phyloP scores from a whole-genome alignment of 345 rosid genomes.

The Syzygium oleosum region DNA sequence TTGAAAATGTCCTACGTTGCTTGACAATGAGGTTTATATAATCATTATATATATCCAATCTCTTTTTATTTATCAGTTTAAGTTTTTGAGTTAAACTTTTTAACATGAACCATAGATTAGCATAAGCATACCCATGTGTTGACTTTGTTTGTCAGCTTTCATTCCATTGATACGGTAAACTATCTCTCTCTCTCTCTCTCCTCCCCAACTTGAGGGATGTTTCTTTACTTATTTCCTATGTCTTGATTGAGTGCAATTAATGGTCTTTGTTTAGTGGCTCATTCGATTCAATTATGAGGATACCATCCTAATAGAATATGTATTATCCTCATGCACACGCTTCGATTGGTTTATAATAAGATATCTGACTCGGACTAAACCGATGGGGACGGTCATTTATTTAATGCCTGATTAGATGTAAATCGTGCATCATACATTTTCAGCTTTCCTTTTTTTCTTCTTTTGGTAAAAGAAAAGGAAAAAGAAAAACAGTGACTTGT shows the following conservation, averaged over 20 bases:
- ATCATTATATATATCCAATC: rapidly evolving
- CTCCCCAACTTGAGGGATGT: background rate
- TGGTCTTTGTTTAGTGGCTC: background rate
- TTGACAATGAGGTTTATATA: background rate
- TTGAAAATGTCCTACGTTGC: rapidly evolving
- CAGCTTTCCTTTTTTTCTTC: background rate
- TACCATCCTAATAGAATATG: background rate
- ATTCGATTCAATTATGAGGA: background rate
- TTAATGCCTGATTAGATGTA: background rate
- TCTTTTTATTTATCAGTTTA: rapidly evolving
- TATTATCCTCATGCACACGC: background rate
- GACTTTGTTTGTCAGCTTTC: background rate
- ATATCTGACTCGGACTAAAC: background rate
- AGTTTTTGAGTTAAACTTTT: rapidly evolving
- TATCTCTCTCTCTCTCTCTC: background rate
- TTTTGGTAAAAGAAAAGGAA: background rate
- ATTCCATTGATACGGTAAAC: background rate
- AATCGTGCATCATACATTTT: background rate
- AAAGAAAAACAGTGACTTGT: background rate
- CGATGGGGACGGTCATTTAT: background rate
- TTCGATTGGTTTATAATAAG: background rate
- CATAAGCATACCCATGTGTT: background rate
- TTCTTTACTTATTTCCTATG: background rate
- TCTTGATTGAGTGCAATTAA: no score
- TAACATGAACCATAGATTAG: background rate